Base-by-base conservation (phyloP, 371 early-diverging fungal genomes). In the Mortierella sp. region DNA sequence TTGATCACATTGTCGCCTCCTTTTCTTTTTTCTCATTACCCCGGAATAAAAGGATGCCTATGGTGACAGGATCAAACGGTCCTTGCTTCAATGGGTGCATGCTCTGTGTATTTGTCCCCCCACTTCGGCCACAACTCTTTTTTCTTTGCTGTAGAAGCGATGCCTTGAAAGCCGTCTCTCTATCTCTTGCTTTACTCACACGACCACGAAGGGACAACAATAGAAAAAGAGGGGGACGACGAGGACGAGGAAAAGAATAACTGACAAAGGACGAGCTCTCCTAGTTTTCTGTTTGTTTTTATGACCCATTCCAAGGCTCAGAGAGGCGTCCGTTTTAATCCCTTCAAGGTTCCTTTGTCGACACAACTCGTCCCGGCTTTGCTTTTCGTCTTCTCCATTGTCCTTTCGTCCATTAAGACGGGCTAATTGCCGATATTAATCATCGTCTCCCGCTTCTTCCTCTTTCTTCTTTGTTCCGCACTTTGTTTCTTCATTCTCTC, bases 401-500 rank as follows among this genome's bases (percentile, higher is more conserved):
- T 28, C 59, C 5, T 13, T 59, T 28, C 3, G 59, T 34, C 34
- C 61, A 5, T 61, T 31, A 34, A 34, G 21, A 61, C 31, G 37
- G 34, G 19, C 61, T 19, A 31, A 19, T 61, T 34, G 61, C 61
- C 61, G 21, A 37, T 24, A 37, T 67, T 67, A 40, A 40, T 67
- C 37, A 67, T 67, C 40, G 19, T 61, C 34, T 5, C 61, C 34
- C 13, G 28, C 19, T 34, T 61, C 61, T 34, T 61, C 31, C 19
- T 59, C 46, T n/a, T 26, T 24, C 14, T 74, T 73, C 53, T 80
- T 81, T 14, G 81, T 14, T 50, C 16, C 50, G 3, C 50, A 16
- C 50, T 80, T 81, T 14, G 80, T 54, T 3, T 76, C 69, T 24
- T 89, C 59, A 24, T 70, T 71, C 6, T 61, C 31, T 13, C 44